Percentiles rank a stretch among this genome's conserved stretches.
Conservation (phyloP, 2,329 filamentous ascomycete genomes). For the Xylaria digitata region DNA sequence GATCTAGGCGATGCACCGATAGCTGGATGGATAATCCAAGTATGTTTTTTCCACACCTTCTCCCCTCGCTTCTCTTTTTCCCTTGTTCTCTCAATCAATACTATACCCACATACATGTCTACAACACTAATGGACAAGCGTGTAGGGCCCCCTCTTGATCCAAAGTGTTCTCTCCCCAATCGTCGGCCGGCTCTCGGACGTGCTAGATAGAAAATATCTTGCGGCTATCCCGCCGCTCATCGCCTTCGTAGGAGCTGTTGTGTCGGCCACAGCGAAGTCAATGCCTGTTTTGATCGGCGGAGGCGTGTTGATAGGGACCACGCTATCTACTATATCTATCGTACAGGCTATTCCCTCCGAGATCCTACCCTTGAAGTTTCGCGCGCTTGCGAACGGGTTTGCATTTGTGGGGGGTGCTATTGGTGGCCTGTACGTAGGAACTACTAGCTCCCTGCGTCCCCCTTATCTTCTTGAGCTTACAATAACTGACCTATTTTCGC, state of each 20-base stretch:
- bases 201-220: conserved; percentile 65
- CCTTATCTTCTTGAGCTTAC: not conserved
- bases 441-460: not conserved
- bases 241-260: conserved; percentile 63
- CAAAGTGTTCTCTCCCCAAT: conserved; percentile 67
- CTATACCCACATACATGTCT: not conserved
- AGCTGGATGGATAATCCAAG: conserved; percentile 67
- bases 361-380: conserved; percentile 66
- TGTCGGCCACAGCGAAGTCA: conserved; percentile 65
- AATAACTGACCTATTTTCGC: not conserved
- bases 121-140: not conserved
- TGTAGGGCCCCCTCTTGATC: conserved; percentile 66
- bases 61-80: not conserved
- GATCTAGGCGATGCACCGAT: conserved; percentile 63
- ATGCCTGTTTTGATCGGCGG: conserved; percentile 68
- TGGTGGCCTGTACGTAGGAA: conserved; percentile 60
- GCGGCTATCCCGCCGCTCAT: conserved; percentile 64
- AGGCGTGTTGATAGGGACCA: conserved; percentile 67
- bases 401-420: conserved; percentile 62
- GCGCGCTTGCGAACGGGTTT: conserved; percentile 66
- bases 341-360: conserved; percentile 67
- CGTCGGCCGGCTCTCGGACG: conserved; percentile 66
- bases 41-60: conserved; percentile 34
- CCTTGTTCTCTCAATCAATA: not conserved
- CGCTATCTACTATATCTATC: conserved; percentile 65